phyloP scores from a whole-genome alignment of 345 rosid genomes.

The Laguncularia racemosa region DNA sequence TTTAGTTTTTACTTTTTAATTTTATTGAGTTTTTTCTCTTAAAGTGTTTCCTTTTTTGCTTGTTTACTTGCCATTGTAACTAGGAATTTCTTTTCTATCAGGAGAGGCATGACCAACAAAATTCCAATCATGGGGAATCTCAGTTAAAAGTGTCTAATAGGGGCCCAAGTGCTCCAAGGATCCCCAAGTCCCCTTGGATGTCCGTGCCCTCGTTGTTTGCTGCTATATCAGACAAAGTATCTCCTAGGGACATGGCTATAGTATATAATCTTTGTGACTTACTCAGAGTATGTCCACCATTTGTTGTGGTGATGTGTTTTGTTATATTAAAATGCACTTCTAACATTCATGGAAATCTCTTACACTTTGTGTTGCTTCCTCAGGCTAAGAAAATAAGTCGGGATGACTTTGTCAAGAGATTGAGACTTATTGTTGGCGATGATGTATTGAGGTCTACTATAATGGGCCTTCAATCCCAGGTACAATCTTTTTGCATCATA shows the following conservation, averaged over 20 bases:
- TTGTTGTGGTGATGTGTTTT: neutral
- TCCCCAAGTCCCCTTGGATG: constrained; percentile 92
- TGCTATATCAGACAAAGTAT: constrained; percentile 65
- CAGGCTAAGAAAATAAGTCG: constrained; percentile 59
- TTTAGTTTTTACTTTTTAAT: no score
- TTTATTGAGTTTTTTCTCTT: no score
- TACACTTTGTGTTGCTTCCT: neutral
- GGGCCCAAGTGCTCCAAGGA: constrained; percentile 47
- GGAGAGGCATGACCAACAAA: constrained; percentile 19
- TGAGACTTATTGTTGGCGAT: constrained; percentile 77
- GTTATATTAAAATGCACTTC: neutral
- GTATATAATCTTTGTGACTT: constrained; percentile 39
- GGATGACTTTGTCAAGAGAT: constrained; percentile 59
- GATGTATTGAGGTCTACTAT: constrained; percentile 62
- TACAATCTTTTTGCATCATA: constrained; percentile 5
- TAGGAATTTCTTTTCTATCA: constrained; percentile 3
- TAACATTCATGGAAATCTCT: no score
- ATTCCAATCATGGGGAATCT: constrained; percentile 33
- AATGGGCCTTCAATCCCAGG: constrained; percentile 67
- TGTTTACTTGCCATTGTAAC: no score
- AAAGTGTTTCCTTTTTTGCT: no score
- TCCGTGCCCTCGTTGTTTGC: constrained; percentile 82
- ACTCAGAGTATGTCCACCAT: constrained; percentile 50
- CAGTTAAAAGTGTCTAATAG: constrained; percentile 48
- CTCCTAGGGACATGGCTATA: constrained; percentile 47